phyloP scores from a whole-genome alignment of 1,284 basidiomycete species.

The Agroathelia rolfsii region DNA sequence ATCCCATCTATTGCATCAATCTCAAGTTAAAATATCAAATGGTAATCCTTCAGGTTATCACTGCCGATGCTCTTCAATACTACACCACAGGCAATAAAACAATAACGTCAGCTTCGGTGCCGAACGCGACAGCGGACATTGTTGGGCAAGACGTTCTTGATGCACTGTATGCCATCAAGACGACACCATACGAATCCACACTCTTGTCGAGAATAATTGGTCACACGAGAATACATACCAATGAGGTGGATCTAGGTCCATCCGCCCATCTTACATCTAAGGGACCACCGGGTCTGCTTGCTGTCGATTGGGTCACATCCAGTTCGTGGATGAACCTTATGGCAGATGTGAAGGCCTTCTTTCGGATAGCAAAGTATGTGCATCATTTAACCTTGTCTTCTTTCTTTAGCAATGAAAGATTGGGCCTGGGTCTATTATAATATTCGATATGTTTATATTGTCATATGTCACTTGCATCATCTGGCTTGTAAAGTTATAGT shows the following conservation, averaged over 20 bases:
- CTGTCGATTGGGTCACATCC: slow-evolving; percentile 60
- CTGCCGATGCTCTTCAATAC: too few relatives aligned
- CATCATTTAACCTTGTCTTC: slow-evolving; percentile 7
- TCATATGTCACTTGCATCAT: too few relatives aligned
- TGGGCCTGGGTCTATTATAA: too few relatives aligned
- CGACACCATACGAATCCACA: slow-evolving; percentile 52
- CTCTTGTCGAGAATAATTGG: slow-evolving; percentile 55
- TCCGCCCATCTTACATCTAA: not conserved
- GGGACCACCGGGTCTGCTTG: slow-evolving; percentile 22
- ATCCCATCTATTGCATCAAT: too few relatives aligned
- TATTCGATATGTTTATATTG: too few relatives aligned
- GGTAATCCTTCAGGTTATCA: too few relatives aligned
- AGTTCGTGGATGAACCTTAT: slow-evolving; percentile 68
- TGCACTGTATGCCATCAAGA: slow-evolving; percentile 42
- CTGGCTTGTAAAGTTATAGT: too few relatives aligned
- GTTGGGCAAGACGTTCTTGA: slow-evolving; percentile 38
- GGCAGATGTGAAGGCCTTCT: slow-evolving; percentile 57
- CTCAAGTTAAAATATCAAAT: too few relatives aligned
- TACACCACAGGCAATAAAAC: too few relatives aligned
- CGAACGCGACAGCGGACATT: too few relatives aligned
- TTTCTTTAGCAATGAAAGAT: slow-evolving; percentile 9
- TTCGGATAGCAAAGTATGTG: slow-evolving; percentile 42
- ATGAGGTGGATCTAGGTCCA: slow-evolving; percentile 18
- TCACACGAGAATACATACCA: slow-evolving; percentile 14
- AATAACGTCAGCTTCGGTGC: too few relatives aligned